Conservation (phyloP, 495 filamentous ascomycete species). For the Penicillium antarcticum region DNA sequence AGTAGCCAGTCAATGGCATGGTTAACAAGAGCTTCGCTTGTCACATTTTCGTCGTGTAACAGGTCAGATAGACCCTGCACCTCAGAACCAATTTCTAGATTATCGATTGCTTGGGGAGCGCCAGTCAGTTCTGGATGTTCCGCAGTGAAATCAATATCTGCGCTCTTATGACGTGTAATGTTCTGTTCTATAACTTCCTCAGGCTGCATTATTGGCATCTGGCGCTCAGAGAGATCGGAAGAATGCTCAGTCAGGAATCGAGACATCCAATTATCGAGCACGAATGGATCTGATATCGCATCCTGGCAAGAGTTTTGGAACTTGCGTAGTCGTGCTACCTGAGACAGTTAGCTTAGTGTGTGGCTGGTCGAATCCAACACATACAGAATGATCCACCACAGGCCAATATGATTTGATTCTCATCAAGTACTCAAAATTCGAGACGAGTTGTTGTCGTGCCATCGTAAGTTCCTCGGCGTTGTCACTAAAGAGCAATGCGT, state of each 20-base stretch:
- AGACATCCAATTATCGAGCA: slow-evolving; percentile 26
- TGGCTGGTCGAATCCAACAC: background rate
- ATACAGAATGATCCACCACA: slow-evolving; percentile 17
- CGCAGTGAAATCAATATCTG: no score
- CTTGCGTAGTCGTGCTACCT: slow-evolving; percentile 16
- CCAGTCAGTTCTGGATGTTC: no score
- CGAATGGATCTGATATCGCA: slow-evolving; percentile 20
- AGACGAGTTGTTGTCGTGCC: slow-evolving; percentile 16
- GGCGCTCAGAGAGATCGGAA: slow-evolving; percentile 4
- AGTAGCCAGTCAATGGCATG: slow-evolving; percentile 16
- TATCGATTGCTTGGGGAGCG: background rate
- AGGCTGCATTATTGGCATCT: background rate
- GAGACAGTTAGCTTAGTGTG: background rate
- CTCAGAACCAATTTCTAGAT: background rate
- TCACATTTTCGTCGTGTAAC: slow-evolving; percentile 11
- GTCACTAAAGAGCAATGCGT: slow-evolving; percentile 19
- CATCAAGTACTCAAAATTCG: slow-evolving; percentile 24
- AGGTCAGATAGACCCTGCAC: slow-evolving; percentile 3
- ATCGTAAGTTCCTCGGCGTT: slow-evolving; percentile 7
- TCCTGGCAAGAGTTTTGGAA: slow-evolving; percentile 19
- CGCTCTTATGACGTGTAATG: no score
- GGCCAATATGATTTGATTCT: slow-evolving; percentile 19
- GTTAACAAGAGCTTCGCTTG: slow-evolving; percentile 12
- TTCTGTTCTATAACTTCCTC: no score
- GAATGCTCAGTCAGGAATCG: slow-evolving; percentile 24